Conservation (phyloP, 345 rosid species). For the Arabidopsis suecica region DNA sequence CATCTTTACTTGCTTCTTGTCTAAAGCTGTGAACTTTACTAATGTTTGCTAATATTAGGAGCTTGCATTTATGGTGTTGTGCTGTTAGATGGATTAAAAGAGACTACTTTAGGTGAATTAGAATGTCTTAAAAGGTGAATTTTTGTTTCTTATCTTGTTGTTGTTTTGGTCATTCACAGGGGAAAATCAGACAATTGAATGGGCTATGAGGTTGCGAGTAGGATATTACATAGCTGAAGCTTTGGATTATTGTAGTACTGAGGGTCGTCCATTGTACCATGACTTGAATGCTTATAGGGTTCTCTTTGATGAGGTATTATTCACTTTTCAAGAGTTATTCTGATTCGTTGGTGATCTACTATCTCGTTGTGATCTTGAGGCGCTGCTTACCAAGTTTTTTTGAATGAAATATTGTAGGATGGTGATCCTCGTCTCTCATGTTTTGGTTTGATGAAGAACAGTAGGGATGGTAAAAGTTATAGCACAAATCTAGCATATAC, state of each 20-base stretch:
- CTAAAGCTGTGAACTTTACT: not conserved
- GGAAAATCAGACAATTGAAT: slow-evolving; percentile 93
- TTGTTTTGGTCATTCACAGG: slow-evolving; percentile 54
- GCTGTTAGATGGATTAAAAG: not conserved
- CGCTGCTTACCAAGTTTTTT: not conserved
- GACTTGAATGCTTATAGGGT: slow-evolving; percentile 98
- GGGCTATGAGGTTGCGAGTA: slow-evolving; percentile 97
- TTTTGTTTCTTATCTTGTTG: not conserved
- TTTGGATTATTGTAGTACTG: slow-evolving; percentile 79
- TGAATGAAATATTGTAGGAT: slow-evolving; percentile 59
- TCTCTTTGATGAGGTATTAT: slow-evolving; percentile 90
- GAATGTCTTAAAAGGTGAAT: not conserved
- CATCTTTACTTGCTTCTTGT: not conserved
- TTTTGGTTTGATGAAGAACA: slow-evolving; percentile 97
- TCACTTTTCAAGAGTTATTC: not conserved
- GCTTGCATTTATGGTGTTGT: slow-evolving; percentile 19
- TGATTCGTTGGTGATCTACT: too few relatives aligned
- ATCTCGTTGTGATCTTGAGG: not conserved
- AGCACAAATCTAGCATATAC: slow-evolving; percentile 95
- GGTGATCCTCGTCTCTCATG: slow-evolving; percentile 98
- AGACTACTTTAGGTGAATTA: not conserved
- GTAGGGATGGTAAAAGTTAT: slow-evolving; percentile 92
- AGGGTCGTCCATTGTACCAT: slow-evolving; percentile 88
- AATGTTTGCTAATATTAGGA: slow-evolving; percentile 6
- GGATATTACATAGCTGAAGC: slow-evolving; percentile 91